Conservation (phyloP, 148 eudicot species). For the Persicaria tinctoria region DNA sequence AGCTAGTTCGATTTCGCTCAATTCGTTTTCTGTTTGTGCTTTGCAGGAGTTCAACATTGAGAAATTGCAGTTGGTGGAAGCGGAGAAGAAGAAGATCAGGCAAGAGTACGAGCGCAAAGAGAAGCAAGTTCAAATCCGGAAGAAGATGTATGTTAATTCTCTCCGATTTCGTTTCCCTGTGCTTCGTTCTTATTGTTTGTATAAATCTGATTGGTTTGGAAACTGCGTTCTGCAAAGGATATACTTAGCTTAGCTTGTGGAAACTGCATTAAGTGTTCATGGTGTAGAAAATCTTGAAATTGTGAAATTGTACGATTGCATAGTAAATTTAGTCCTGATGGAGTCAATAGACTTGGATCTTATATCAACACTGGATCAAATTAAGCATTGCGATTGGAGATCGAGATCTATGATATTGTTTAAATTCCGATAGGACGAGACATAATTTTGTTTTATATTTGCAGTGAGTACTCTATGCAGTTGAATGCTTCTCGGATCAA, state of each 20-base stretch:
- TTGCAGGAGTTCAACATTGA: constrained; percentile 13
- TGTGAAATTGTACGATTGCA: background rate
- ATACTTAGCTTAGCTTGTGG: background rate
- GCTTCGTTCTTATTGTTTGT: background rate
- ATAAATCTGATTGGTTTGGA: background rate
- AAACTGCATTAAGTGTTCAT: background rate
- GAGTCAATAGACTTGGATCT: background rate
- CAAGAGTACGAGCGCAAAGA: constrained; percentile 16
- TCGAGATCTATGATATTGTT: background rate
- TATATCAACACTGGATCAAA: background rate
- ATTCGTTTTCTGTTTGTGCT: background rate
- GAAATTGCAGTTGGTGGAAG: constrained; percentile 15
- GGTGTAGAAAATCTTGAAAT: background rate
- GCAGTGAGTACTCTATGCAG: constrained; percentile 98
- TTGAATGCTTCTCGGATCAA: constrained; percentile 95
- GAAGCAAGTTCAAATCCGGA: constrained; percentile 13
- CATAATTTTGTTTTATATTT: constrained; percentile 10
- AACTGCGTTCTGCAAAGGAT: background rate
- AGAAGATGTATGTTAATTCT: constrained; percentile 11
- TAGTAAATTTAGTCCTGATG: background rate
- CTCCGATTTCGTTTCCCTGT: background rate
- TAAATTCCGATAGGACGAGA: background rate
- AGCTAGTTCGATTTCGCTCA: background rate
- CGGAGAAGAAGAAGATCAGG: constrained; percentile 16
- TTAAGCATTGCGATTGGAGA: background rate